Conservation (phyloP, 768 basidiomycete genomes). For the Porpolomopsis calyptriformis region DNA sequence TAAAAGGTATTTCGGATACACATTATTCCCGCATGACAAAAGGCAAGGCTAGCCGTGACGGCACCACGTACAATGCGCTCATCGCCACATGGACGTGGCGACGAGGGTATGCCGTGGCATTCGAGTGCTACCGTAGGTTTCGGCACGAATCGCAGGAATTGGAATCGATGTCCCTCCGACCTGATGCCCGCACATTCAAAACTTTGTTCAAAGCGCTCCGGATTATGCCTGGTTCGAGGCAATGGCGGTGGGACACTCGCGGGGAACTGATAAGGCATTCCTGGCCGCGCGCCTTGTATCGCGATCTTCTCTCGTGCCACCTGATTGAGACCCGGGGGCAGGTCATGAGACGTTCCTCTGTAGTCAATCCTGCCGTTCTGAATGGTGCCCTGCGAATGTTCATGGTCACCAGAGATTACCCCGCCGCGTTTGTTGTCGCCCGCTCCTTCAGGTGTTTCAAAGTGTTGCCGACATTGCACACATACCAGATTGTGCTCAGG, state of each 20-base stretch:
- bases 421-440: conserved; percentile 34
- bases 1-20: conserved; percentile 26
- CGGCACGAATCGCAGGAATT: conserved; percentile 18
- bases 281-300: conserved; percentile 31
- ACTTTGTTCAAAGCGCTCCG: conserved; percentile 28
- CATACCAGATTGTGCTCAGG: conserved; percentile 31
- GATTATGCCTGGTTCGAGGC: conserved; percentile 12
- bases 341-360: conserved; percentile 13
- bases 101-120: conserved; percentile 25
- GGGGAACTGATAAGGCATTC: conserved; percentile 14
- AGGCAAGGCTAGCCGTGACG: conserved; percentile 27
- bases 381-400: conserved; percentile 36
- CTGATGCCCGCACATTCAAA: conserved; percentile 35
- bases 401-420: conserved; percentile 34
- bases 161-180: conserved; percentile 15
- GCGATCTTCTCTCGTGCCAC: conserved; percentile 28
- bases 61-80: conserved; percentile 38
- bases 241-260: conserved; percentile 13
- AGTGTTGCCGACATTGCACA: conserved; percentile 23
- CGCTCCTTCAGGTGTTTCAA: conserved; percentile 20
- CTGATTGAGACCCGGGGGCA: conserved; percentile 4
- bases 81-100: conserved; percentile 29
- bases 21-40: conserved; percentile 26
- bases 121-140: conserved; percentile 34
- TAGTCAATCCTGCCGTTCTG: conserved; percentile 25